Conservation (phyloP, 305 asterid species). For the Rubia tinctorum region DNA sequence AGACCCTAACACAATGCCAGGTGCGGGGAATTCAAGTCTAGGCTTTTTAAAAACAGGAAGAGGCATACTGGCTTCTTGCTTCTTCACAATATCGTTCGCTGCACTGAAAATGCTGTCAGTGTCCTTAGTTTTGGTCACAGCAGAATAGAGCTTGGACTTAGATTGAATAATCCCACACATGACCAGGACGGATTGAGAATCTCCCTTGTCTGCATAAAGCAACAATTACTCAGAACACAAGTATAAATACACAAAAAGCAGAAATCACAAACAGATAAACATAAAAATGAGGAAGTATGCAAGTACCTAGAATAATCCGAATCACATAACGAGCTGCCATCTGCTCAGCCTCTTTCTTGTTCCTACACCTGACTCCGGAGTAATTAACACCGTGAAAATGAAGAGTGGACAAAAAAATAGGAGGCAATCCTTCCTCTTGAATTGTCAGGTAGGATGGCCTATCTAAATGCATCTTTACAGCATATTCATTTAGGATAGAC, state of each 20-base stretch:
- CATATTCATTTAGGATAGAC: conserved; percentile 49
- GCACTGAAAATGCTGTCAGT: background rate
- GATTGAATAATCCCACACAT: conserved; percentile 48
- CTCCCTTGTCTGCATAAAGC: conserved; percentile 30
- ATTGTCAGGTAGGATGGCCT: conserved; percentile 39
- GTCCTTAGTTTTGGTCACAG: conserved; percentile 27
- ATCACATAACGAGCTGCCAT: conserved; percentile 61
- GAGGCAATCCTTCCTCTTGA: conserved; percentile 23
- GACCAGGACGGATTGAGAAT: conserved; percentile 32
- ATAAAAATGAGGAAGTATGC: background rate
- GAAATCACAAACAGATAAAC: background rate
- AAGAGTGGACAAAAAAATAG: conserved; percentile 39
- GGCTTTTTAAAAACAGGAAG: conserved; percentile 38
- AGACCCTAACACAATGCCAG: conserved; percentile 30
- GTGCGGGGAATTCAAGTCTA: conserved; percentile 19
- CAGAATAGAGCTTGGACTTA: conserved; percentile 41
- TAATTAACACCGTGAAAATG: conserved; percentile 37
- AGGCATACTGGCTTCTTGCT: conserved; percentile 16
- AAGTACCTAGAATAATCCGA: conserved; percentile 46
- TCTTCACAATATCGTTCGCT: conserved; percentile 13
- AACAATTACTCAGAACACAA: conserved; percentile 13
- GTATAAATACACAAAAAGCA: background rate
- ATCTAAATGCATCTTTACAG: conserved; percentile 32
- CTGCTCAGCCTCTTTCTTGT: conserved; percentile 67
- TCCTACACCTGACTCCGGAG: conserved; percentile 42